Evolutionary conservation across 805 yeast genomes (phyloP), one percentile per base, ranked within the genome.

Genomic region (Suhomyces xylopsoci): DNA sequence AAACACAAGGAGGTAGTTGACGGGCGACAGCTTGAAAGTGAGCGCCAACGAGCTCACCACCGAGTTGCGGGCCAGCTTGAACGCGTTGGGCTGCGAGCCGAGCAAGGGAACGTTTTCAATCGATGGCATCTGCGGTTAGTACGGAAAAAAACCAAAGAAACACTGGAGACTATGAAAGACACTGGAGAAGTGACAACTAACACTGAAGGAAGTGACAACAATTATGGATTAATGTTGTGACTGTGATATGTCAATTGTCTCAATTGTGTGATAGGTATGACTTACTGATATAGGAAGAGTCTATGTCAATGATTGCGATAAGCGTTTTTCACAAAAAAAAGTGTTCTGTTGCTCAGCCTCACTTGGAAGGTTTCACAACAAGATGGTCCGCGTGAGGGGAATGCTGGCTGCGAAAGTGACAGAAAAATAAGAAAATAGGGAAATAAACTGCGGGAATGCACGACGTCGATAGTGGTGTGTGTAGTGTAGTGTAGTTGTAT

Each of bases 1-100:
- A 65, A 90, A 89, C 1, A 90, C 62, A 34, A 93, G 75, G 46
- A 94, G 71, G 59, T 82, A 79, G 68, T 92, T 94, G 53, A 90
- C 86, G 7, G 89, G 88, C 1, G 90, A 85, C 5, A 88, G 82
- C 52, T 69, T 67, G 54, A 80, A 63, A 7, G 70, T 67, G 53
- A 65, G 55, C 45, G 54, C 56, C 25, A 59, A 22, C 9, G 71
- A 58, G 36, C 54, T 55, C 12, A 52, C 5, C 22, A 62, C 48
- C 6, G 62, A 30, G 12, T 49, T 50, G 30, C 49, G 30, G 4
- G 43, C 44, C 12, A 8, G 12, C 9, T 32, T 44, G 25, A 36
- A 36, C n/a, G 49, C 12, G 19, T 40, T 36, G 8, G 22, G 49
- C 32, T 47, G 49, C 25, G 41, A 19, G 42, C 49, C 49, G 6